Evolutionary conservation across 108 stramenopile species (phyloP).

Genomic region (Craspedostauros australis): DNA sequence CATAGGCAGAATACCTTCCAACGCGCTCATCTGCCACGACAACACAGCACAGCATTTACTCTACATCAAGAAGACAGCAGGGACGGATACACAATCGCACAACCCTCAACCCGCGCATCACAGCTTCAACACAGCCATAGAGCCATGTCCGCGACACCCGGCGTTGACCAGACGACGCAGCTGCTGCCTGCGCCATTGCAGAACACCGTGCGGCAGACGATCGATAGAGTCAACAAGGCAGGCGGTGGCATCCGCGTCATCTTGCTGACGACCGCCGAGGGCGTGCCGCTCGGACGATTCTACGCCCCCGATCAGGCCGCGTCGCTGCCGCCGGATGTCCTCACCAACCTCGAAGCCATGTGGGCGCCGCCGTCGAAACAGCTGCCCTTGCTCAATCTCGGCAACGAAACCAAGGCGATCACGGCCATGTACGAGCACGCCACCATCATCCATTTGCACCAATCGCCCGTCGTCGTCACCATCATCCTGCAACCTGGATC

Average conservation of each 20-base stretch:
- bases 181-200: slow-evolving; percentile 39
- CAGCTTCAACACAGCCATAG: no score
- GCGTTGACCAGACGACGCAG: no score
- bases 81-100: no score
- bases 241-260: slow-evolving; percentile 39
- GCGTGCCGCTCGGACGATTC: slow-evolving; percentile 42
- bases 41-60: no score
- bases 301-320: slow-evolving; percentile 16
- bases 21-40: no score
- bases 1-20: no score
- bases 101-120: no score
- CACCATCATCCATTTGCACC: slow-evolving; percentile 45
- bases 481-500: slow-evolving; percentile 28
- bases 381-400: slow-evolving; percentile 41
- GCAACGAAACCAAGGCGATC: slow-evolving; percentile 36
- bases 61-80: no score
- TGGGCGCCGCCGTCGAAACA: slow-evolving; percentile 59
- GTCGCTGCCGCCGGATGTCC: slow-evolving; percentile 33
- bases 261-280: slow-evolving; percentile 46
- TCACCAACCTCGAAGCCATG: slow-evolving; percentile 35
- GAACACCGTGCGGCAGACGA: slow-evolving; percentile 28
- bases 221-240: slow-evolving; percentile 23
- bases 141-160: no score
- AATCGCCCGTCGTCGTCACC: slow-evolving; percentile 50
- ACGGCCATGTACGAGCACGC: slow-evolving; percentile 53